Evolutionary conservation across 2,329 filamentous ascomycete species (phyloP).

Genomic region (Exophiala dermatitidis): DNA sequence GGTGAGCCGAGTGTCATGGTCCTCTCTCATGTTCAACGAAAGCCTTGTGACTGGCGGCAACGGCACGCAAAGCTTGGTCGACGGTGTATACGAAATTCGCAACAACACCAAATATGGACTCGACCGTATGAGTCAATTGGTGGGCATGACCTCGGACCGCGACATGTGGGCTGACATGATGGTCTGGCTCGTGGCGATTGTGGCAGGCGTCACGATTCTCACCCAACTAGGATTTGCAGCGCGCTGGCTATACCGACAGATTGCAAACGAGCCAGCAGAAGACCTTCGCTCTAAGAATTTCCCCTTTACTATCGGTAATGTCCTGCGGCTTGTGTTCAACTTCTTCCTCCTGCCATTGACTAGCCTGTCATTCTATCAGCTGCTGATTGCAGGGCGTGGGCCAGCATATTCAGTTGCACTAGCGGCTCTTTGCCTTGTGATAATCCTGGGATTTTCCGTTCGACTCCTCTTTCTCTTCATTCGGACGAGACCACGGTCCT

Average conservation of each 20-base stretch:
- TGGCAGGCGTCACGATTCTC: slow-evolving; percentile 58
- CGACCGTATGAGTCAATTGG: slow-evolving; percentile 67
- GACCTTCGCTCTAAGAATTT: slow-evolving; percentile 87
- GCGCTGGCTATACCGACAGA: slow-evolving; percentile 67
- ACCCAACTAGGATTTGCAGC: slow-evolving; percentile 69
- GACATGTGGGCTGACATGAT: slow-evolving; percentile 96
- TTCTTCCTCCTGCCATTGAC: slow-evolving; percentile 85
- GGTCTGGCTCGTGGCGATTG: slow-evolving; percentile 76
- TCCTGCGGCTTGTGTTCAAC: slow-evolving; percentile 82
- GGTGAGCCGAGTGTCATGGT: slow-evolving; percentile 82
- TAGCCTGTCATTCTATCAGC: slow-evolving; percentile 80
- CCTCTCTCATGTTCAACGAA: slow-evolving; percentile 83
- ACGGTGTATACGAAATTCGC: slow-evolving; percentile 68
- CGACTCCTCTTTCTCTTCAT: slow-evolving; percentile 80
- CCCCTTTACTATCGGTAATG: slow-evolving; percentile 72
- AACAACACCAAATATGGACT: slow-evolving; percentile 73
- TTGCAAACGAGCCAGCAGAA: slow-evolving; percentile 69
- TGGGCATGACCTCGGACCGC: slow-evolving; percentile 66
- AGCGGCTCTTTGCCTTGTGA: slow-evolving; percentile 65
- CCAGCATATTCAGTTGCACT: slow-evolving; percentile 64
- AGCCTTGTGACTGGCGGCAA: slow-evolving; percentile 68
- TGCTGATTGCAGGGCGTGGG: slow-evolving; percentile 65
- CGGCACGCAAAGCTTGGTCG: slow-evolving; percentile 60
- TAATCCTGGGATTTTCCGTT: slow-evolving; percentile 63
- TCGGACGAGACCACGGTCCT: slow-evolving; percentile 70